These are phyloP conservation scores for Rhodotorula sp. DNA, from an alignment of 1,284 basidiomycete species.

Conservation along the genomic window DNA sequence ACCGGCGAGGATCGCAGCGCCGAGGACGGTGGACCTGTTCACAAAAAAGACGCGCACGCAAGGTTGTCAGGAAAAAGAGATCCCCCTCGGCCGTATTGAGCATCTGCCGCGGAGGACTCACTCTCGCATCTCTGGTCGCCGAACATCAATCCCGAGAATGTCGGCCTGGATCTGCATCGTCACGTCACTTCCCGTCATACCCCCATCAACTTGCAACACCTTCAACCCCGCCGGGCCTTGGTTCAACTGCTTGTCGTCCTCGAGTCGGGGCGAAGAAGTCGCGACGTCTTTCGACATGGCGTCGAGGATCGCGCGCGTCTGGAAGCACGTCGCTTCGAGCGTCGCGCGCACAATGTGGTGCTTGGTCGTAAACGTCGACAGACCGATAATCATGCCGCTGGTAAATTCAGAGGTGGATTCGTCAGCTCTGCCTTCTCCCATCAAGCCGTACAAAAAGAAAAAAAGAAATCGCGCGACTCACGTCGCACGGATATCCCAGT, in stretches of 20 bases:
- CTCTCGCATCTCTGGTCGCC: constrained; percentile 95
- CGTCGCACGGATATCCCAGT: constrained; percentile 81
- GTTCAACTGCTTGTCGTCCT: constrained; percentile 7
- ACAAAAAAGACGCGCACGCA: too few relatives aligned
- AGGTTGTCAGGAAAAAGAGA: neutral
- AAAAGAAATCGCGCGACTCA: constrained; percentile 1
- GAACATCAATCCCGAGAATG: constrained; percentile 84
- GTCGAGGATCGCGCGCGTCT: constrained; percentile 90
- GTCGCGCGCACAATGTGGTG: constrained; percentile 78
- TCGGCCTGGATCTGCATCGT: constrained; percentile 92
- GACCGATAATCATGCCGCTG: constrained; percentile 70
- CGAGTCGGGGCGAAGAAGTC: constrained; percentile 49
- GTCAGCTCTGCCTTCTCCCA: neutral
- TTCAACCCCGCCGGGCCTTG: constrained; percentile 22
- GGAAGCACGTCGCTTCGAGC: constrained; percentile 74
- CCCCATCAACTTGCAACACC: constrained; percentile 44
- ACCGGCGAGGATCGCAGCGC: constrained; percentile 93
- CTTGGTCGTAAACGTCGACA: constrained; percentile 89
- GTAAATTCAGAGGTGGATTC: neutral
- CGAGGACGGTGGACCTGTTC: constrained; percentile 82
- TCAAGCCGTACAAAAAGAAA: neutral
- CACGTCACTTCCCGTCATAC: constrained; percentile 56
- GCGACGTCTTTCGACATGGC: constrained; percentile 77
- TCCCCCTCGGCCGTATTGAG: neutral
- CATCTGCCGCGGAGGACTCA: constrained; percentile 51